These are phyloP conservation scores for Umbilicaria muhlenbergii DNA, from an alignment of 495 filamentous ascomycete genomes.

Conservation along the genomic window DNA sequence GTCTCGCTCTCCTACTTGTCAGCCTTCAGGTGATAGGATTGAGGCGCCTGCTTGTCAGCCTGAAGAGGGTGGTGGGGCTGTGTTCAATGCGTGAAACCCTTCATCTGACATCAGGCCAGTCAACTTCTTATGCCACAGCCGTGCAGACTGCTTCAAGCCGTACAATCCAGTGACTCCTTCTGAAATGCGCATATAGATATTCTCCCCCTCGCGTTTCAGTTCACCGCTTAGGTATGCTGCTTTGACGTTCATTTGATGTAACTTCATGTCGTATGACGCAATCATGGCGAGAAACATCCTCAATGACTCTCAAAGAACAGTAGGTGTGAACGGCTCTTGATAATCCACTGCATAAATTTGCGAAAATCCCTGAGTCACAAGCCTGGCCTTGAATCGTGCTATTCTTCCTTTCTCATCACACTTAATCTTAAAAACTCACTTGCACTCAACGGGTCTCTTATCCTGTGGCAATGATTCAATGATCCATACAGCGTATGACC, in stretches of 20 bases:
- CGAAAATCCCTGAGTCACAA: not conserved
- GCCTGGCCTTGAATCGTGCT: not conserved
- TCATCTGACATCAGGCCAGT: not conserved
- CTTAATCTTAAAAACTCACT: not conserved
- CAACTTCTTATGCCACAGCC: not conserved
- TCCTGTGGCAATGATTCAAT: too few species aligned
- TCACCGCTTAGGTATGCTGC: not conserved
- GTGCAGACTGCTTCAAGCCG: too few species aligned
- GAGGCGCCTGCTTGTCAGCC: too few species aligned
- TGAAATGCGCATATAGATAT: not conserved
- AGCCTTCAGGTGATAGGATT: too few species aligned
- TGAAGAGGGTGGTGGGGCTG: too few species aligned
- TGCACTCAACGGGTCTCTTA: too few species aligned
- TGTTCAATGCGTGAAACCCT: not conserved
- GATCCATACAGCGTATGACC: too few species aligned
- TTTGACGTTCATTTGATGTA: not conserved
- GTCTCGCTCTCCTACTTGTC: too few species aligned
- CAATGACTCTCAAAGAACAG: not conserved
- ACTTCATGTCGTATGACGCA: not conserved
- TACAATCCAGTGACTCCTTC: not conserved
- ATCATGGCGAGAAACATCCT: not conserved
- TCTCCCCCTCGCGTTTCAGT: not conserved
- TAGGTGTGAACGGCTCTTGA: not conserved
- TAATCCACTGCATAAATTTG: not conserved
- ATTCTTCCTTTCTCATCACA: not conserved